Evolutionary conservation across 495 filamentous ascomycete genomes (phyloP), one percentile per base, ranked within the genome.

Genomic region (Neurospora sp.): DNA sequence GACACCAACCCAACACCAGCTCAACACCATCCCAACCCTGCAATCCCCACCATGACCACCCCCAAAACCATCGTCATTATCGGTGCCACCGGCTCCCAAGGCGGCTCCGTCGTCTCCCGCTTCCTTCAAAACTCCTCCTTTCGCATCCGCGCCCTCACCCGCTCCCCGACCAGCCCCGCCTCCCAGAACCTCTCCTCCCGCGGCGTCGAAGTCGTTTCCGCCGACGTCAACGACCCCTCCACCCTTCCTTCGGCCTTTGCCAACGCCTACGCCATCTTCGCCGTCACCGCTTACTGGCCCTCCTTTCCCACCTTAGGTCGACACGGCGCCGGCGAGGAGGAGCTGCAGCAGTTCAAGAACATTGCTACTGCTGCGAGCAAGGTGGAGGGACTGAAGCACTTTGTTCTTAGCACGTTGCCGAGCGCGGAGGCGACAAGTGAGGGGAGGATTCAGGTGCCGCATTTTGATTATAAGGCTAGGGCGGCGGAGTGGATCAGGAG

Each of bases 71-170:
- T n/a, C n/a, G 24, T 19, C 8, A 38, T 77, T 15, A 70, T 70
- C 42, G 74, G 76, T 69, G 76, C 74, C 11, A 77, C 76, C 13
- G 76, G 76, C 17, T 45, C 74, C 15, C 76, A 77, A 69, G 76
- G 71, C 71, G 72, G 74, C 40, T 71, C 70, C n/a, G 76, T 77
- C 34, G 76, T 77, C 39, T 74, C 73, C 69, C 17, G 42, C 3
- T 5, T 72, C 42, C 45, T n/a, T 77, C 36, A 39, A 70, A 36
- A 72, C 5, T 73, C 76, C 9, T 69, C 42, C 59, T 77, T 62
- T 45, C 74, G 69, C 42, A 37, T 77, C 69, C 76, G 76, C n/a
- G 74, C 73, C 72, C 38, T 77, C 11, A 77, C 73, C 3, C 76
- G 76, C 39, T 76, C 75, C 38, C n/a, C 70, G 73, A 39, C 69